phyloP scores from a whole-genome alignment of 2,329 filamentous ascomycete genomes.

The Hypoxylon sp. region DNA sequence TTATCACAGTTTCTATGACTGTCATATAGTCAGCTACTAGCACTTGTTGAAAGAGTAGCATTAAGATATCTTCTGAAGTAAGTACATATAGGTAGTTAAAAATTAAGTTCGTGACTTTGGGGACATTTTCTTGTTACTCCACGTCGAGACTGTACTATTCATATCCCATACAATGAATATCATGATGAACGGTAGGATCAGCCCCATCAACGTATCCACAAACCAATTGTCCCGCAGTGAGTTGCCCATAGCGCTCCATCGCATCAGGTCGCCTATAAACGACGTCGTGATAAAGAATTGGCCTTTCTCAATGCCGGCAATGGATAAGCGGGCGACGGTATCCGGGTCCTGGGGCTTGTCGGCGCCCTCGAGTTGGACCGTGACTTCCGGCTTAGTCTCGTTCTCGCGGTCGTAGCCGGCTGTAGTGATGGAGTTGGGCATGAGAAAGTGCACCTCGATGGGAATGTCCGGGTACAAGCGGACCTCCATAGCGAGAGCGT shows the following conservation, averaged over 20 bases:
- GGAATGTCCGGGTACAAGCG: slow-evolving; percentile 77
- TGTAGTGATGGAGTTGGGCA: slow-evolving; percentile 80
- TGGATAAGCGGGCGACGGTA: slow-evolving; percentile 73
- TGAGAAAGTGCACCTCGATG: slow-evolving; percentile 79
- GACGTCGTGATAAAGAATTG: slow-evolving; percentile 79
- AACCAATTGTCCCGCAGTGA: slow-evolving; percentile 64
- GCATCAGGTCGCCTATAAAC: slow-evolving; percentile 74
- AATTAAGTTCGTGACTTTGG: neutral
- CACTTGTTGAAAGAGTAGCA: too few relatives aligned
- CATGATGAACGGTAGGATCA: slow-evolving; percentile 61
- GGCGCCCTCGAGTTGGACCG: slow-evolving; percentile 75
- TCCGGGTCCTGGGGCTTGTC: slow-evolving; percentile 80
- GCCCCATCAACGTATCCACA: slow-evolving; percentile 62
- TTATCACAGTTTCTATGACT: too few relatives aligned
- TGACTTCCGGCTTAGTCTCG: slow-evolving; percentile 77
- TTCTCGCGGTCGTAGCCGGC: slow-evolving; percentile 79
- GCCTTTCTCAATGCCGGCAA: slow-evolving; percentile 78
- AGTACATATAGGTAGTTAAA: neutral
- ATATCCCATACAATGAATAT: slow-evolving; percentile 62
- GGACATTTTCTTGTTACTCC: slow-evolving; percentile 46
- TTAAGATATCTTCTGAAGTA: too few relatives aligned
- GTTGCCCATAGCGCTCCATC: slow-evolving; percentile 63
- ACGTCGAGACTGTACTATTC: slow-evolving; percentile 61
- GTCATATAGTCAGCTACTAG: too few relatives aligned
- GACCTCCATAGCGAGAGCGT: slow-evolving; percentile 81